These are phyloP conservation scores for Nephelium lappaceum DNA, from an alignment of 345 rosid genomes.

Conservation along the genomic window DNA sequence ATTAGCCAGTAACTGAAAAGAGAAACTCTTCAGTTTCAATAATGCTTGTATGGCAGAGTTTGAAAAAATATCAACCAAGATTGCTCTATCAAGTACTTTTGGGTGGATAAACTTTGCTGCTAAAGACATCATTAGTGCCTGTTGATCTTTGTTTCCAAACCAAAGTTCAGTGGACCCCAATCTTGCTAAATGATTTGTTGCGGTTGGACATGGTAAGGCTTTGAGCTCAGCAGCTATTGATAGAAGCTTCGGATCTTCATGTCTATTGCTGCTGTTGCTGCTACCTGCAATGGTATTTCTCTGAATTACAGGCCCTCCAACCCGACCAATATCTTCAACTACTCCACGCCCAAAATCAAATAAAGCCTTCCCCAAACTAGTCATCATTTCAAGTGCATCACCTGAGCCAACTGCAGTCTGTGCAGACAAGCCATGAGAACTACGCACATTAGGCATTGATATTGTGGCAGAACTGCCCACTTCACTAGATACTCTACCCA, in stretches of 20 bases:
- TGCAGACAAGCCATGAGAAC: constrained; percentile 32
- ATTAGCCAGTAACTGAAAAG: constrained; percentile 65
- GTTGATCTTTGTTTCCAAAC: constrained; percentile 88
- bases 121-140: constrained; percentile 71
- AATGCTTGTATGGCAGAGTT: constrained; percentile 51
- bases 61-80: constrained; percentile 63
- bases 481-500: constrained; percentile 33
- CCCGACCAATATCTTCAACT: constrained; percentile 89
- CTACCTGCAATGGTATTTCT: constrained; percentile 36
- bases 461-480: constrained; percentile 40
- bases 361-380: constrained; percentile 87
- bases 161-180: constrained; percentile 76
- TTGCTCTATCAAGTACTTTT: constrained; percentile 70
- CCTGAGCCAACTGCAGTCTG: constrained; percentile 67
- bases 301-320: constrained; percentile 49
- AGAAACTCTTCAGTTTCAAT: constrained; percentile 68
- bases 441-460: constrained; percentile 34
- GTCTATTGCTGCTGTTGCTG: constrained; percentile 35
- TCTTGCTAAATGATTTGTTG: constrained; percentile 65
- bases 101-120: constrained; percentile 79
- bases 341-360: constrained; percentile 91
- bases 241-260: constrained; percentile 51
- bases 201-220: constrained; percentile 88
- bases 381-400: constrained; percentile 94
- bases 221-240: constrained; percentile 61